Conservation (phyloP, 495 filamentous ascomycete species). For the Trichoderma reesei region DNA sequence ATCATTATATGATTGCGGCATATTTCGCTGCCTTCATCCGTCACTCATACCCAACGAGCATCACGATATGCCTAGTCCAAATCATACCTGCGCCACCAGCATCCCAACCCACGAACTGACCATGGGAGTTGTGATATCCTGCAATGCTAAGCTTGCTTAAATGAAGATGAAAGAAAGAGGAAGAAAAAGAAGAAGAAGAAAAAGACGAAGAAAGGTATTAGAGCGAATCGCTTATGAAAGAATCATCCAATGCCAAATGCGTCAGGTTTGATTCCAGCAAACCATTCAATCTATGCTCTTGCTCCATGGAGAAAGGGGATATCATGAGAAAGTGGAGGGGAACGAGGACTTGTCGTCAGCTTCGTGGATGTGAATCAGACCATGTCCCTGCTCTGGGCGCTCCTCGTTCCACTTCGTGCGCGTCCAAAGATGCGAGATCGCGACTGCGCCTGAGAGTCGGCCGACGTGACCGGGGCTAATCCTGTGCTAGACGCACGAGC, state of each 20-base stretch:
- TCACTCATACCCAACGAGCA: not conserved
- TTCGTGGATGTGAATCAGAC: not conserved
- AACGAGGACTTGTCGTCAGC: not conserved
- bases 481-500: not conserved
- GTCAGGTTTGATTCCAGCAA: not conserved
- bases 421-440: slow-evolving; percentile 8
- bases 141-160: not conserved
- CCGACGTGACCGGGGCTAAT: not conserved
- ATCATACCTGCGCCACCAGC: not conserved
- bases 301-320: not conserved
- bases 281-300: not conserved
- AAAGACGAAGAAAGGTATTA: not conserved
- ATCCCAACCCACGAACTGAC: not conserved
- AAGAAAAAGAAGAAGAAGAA: not conserved
- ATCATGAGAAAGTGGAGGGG: no score
- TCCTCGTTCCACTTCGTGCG: not conserved
- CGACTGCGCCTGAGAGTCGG: slow-evolving; percentile 7
- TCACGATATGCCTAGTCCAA: not conserved
- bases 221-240: not conserved
- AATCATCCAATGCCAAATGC: not conserved
- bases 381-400: not conserved
- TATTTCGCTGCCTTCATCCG: not conserved
- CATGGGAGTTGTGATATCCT: not conserved
- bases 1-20: not conserved
- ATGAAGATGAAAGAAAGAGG: not conserved